These are phyloP conservation scores for Grammothele lineata DNA, from an alignment of 768 basidiomycete species.

Conservation along the genomic window DNA sequence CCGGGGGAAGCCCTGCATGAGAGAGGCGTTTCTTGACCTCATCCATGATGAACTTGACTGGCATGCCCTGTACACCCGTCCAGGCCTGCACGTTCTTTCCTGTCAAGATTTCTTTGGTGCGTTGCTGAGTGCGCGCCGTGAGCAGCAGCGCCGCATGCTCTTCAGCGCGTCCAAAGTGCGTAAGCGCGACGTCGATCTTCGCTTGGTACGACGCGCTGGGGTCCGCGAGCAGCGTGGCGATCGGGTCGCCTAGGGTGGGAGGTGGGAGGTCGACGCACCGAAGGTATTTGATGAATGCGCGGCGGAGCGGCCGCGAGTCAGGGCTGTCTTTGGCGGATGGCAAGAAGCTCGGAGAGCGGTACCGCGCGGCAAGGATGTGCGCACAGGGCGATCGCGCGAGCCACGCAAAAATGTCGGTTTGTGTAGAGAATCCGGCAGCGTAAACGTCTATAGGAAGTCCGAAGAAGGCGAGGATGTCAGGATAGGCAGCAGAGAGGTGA, in stretches of 20 bases:
- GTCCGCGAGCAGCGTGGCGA: not conserved
- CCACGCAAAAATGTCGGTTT: conserved; percentile 56
- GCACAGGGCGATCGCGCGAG: conserved; percentile 51
- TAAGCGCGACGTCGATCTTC: conserved; percentile 15
- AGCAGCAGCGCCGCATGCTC: conserved; percentile 20
- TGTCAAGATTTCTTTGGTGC: conserved; percentile 18
- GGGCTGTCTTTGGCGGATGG: conserved; percentile 40
- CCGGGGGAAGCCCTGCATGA: not conserved
- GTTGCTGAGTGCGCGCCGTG: conserved; percentile 24
- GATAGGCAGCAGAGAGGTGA: conserved; percentile 45
- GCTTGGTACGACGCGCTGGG: not conserved
- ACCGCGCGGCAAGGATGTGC: conserved; percentile 34
- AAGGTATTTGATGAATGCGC: conserved; percentile 52
- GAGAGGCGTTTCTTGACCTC: conserved; percentile 14
- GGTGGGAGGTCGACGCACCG: conserved; percentile 17
- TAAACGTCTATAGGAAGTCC: conserved; percentile 51
- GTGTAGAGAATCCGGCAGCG: conserved; percentile 50
- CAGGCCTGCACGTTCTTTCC: conserved; percentile 21
- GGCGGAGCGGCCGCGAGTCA: conserved; percentile 52
- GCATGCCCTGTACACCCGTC: conserved; percentile 21
- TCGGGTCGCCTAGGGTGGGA: not conserved
- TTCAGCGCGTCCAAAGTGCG: conserved; percentile 20
- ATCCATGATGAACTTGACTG: conserved; percentile 21
- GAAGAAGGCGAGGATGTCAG: conserved; percentile 50
- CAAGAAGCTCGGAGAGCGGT: conserved; percentile 18